Evolutionary conservation across 768 basidiomycete species (phyloP), one percentile per base, ranked within the genome.

Genomic region (Gymnopilus dilepis): DNA sequence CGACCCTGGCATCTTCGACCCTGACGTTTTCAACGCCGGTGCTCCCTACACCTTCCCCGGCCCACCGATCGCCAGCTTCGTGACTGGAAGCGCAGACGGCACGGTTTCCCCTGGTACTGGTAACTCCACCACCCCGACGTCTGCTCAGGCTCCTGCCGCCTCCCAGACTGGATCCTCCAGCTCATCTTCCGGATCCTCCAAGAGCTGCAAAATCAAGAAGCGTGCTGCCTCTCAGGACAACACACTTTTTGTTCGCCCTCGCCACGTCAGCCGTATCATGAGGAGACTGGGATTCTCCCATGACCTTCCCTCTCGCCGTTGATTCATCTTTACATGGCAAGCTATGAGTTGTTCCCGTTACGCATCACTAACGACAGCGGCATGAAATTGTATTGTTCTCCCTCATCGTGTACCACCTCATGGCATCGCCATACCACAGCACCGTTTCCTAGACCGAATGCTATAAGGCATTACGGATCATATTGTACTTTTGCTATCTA

Each of bases 1-100:
- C 34, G 90, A 92, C 65, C 85, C 90, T 3, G 91, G 91, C 47
- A 88, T 93, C 71, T 84, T 84, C 60, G 85, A 80, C 62, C 79
- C 81, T n/a, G 70, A 75, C 41, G 69, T 78, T n/a, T 82, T 73
- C 68, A 63, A 78, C 64, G 7, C 66, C 22, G 64, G 60, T 8
- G 68, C 67, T 15, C 34, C 61, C 2, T 81, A 86, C 67, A 50
- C 61, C 17, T 86, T 85, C 70, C 85, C 86, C 4, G 86, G 86
- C 0, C 86, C 85, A 21, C 60, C 75, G 6, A 67, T 86, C 22
- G 84, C 83, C 4, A 60, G 76, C 19, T 78, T 85, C 55, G 72
- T 80, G 52, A 33, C 56, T 19, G 70, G 67, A 15, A 58, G 34
- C 22, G 30, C 58, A 12, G 62, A 56, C 51, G 64, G 61, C 17